phyloP scores from a whole-genome alignment of 1,284 basidiomycete species.

The Heterobasidion occidentale region DNA sequence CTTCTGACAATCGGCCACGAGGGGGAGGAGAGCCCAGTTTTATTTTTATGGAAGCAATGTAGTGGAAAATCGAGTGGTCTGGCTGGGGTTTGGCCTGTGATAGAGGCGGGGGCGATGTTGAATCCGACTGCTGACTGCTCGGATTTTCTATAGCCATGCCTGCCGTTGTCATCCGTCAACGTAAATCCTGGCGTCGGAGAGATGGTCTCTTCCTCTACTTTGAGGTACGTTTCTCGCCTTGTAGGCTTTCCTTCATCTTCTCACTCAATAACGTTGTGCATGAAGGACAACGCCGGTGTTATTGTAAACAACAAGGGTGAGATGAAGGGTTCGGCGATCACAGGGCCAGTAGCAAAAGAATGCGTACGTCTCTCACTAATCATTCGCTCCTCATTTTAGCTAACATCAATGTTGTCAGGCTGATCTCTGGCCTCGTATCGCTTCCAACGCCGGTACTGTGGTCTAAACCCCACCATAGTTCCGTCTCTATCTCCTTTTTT shows the following conservation, averaged over 20 bases:
- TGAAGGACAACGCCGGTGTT: conserved; percentile 90
- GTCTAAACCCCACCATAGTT: conserved; percentile 44
- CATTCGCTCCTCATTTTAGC: not conserved
- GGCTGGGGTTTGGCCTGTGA: not conserved
- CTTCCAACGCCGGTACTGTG: conserved; percentile 97
- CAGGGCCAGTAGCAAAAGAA: conserved; percentile 96
- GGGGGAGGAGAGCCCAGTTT: not conserved
- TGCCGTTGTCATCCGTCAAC: conserved; percentile 94
- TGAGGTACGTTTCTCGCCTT: conserved; percentile 45
- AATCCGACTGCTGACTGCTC: not conserved
- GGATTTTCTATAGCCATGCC: conserved; percentile 73
- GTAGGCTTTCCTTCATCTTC: not conserved
- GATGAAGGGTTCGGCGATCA: conserved; percentile 99
- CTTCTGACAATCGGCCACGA: not conserved
- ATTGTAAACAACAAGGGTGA: conserved; percentile 99
- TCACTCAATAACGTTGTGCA: not conserved
- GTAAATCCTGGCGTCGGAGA: conserved; percentile 96
- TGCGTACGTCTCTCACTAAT: conserved; percentile 50
- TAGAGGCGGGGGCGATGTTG: not conserved
- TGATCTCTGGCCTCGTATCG: conserved; percentile 99
- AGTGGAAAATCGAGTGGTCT: not conserved
- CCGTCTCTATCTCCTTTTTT: conserved; percentile 9
- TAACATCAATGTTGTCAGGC: conserved; percentile 40
- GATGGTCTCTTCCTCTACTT: conserved; percentile 99
- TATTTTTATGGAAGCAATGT: not conserved